Conservation (phyloP, 2,329 filamentous ascomycete species). For the Ciborinia camelliae region DNA sequence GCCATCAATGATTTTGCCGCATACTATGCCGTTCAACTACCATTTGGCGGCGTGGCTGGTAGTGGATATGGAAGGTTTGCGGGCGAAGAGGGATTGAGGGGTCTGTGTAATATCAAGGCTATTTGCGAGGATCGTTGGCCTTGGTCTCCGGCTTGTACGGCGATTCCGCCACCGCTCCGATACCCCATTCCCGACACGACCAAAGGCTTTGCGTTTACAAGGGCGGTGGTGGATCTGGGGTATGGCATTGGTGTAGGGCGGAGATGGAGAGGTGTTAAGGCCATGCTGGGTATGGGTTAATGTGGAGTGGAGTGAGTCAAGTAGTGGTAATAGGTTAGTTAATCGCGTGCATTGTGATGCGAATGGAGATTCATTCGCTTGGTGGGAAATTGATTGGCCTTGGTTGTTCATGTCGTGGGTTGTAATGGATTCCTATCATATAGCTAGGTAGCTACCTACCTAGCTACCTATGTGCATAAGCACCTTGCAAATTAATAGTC, state of each 20-base stretch:
- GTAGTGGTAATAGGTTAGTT: too few species aligned
- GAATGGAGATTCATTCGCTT: too few species aligned
- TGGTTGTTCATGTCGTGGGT: too few species aligned
- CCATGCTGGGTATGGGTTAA: slow-evolving; percentile 32
- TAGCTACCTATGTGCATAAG: too few species aligned
- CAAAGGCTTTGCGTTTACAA: slow-evolving; percentile 62
- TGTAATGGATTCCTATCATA: too few species aligned
- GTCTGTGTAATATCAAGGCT: slow-evolving; percentile 82
- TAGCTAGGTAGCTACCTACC: too few species aligned
- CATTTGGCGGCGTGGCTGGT: slow-evolving; percentile 78
- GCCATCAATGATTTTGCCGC: slow-evolving; percentile 93
- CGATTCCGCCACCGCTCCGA: slow-evolving; percentile 74
- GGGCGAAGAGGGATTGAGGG: slow-evolving; percentile 80
- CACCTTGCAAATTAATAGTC: too few species aligned
- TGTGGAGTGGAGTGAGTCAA: neutral
- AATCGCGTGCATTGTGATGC: too few species aligned
- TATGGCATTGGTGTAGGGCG: slow-evolving; percentile 46
- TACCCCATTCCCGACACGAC: slow-evolving; percentile 72
- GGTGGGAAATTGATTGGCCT: too few species aligned
- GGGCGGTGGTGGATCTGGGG: slow-evolving; percentile 58
- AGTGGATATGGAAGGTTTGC: slow-evolving; percentile 93
- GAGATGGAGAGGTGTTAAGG: slow-evolving; percentile 34
- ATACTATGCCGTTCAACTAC: slow-evolving; percentile 90
- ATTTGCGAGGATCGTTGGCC: slow-evolving; percentile 72
- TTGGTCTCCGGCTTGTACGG: slow-evolving; percentile 63